Evolutionary conservation across 108 stramenopile species (phyloP).

Genomic region (Nitzschia sp.): DNA sequence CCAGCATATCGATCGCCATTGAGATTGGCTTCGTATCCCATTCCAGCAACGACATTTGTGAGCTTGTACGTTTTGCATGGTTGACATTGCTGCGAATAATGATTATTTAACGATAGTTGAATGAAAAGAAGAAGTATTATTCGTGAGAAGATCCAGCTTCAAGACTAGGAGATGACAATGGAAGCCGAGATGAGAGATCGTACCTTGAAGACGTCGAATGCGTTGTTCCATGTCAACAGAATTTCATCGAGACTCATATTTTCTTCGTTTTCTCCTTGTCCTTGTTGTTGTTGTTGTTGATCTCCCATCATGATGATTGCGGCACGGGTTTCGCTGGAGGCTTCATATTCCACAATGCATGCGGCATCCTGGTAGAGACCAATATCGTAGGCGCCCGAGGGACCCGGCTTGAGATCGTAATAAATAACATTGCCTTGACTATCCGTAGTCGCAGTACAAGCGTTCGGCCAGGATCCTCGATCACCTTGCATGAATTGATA

Average conservation of each 20-base stretch:
- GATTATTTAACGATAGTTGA: no score
- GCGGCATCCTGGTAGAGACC: conserved; percentile 52
- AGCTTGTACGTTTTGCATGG: no score
- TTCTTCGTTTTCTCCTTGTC: conserved; percentile 14
- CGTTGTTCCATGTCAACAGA: conserved; percentile 26
- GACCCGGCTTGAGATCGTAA: conserved; percentile 50
- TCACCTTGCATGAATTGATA: conserved; percentile 34
- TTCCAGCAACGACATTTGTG: no score
- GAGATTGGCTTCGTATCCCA: no score
- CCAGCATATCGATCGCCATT: no score
- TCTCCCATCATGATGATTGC: conserved; percentile 48
- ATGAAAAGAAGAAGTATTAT: no score
- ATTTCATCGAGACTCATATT: background rate
- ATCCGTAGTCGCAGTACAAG: conserved; percentile 20
- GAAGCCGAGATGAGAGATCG: no score
- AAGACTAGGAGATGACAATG: no score
- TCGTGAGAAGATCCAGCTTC: no score
- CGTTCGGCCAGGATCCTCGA: conserved; percentile 39
- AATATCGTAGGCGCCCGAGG: conserved; percentile 36
- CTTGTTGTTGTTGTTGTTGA: conserved; percentile 15
- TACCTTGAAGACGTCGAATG: conserved; percentile 51
- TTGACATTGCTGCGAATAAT: no score
- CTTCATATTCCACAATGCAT: conserved; percentile 50
- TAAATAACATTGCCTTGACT: conserved; percentile 28
- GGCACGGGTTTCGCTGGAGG: background rate